Evolutionary conservation across 1,284 basidiomycete genomes (phyloP), one percentile per base, ranked within the genome.

Genomic region (Ustilago nuda): DNA sequence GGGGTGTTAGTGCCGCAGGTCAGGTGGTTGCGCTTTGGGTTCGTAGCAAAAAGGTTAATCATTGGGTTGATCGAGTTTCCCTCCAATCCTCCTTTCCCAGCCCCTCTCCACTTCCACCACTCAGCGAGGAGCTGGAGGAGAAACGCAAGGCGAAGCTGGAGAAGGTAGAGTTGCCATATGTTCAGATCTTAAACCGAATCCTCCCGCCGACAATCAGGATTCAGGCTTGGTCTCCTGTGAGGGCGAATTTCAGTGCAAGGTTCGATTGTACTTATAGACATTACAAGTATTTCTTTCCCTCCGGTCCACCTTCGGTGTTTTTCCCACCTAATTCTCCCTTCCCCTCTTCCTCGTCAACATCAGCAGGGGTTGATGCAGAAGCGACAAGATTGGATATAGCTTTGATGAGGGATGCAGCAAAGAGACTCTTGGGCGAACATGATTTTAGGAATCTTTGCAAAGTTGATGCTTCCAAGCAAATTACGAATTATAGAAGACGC

Each of bases 381-480:
- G 53, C 74, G 30, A 57, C 68, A 15, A 55, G 74, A 2, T 48
- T 85, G 33, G 78, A 85, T 51, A 67, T 85, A 30, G 62, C 37
- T 83, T 89, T 89, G 36, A 99, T 99, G 95, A 89, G 89, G 67
- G 88, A 90, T 45, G 95, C 91, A 0, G 93, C 94, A 0, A 72
- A 87, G 1, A 87, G 89, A 1, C 88, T 99, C 37, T 85, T 95
- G 12, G 97, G 96, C 50, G 92, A 93, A 76, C 94, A 98, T 87
- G 97, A 99, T 87, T 98, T 98, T 84, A 90, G 95, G 7, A 98
- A 99, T 84, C 89, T 98, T 52, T 98, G 94, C 89, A 96, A 95
- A 86, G 87, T 98, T n/a, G 96, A 99, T 85, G 90, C 94, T 0
- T 89, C 90, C 66, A 99, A 99, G 86, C 96, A 98, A 87, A 92